Conservation (phyloP, 2,329 filamentous ascomycete species). For the Microdochium trichocladiopsis region DNA sequence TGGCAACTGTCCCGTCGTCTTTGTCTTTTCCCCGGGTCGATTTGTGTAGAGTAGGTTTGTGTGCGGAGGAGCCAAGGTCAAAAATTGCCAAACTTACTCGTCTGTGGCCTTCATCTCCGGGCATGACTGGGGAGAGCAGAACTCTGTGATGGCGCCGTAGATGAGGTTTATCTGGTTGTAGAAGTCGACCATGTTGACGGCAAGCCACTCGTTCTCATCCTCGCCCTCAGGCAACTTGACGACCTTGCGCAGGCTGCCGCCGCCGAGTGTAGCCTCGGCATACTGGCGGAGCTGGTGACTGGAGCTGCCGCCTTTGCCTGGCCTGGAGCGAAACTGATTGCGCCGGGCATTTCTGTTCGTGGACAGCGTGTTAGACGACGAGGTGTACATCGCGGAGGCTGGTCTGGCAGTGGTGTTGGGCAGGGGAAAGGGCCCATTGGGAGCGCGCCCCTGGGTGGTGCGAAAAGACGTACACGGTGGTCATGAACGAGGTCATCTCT, state of each 20-base stretch:
- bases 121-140: conserved; percentile 94
- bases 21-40: too few species aligned
- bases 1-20: neutral
- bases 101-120: conserved; percentile 99
- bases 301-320: conserved; percentile 75
- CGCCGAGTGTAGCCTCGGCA: conserved; percentile 92
- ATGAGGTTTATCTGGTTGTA: conserved; percentile 99
- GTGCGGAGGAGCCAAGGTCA: too few species aligned
- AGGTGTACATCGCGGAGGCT: conserved; percentile 7
- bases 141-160: conserved; percentile 97
- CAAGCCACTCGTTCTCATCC: conserved; percentile 96
- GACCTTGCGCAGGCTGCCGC: conserved; percentile 89
- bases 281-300: conserved; percentile 94
- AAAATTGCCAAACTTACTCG: conserved; percentile 71
- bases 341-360: conserved; percentile 69
- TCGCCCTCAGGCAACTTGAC: conserved; percentile 96
- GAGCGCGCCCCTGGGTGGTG: conserved; percentile 3
- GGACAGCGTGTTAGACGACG: conserved; percentile 19
- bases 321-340: conserved; percentile 86
- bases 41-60: too few species aligned
- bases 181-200: conserved; percentile 98
- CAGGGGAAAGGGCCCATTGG: conserved; percentile 4
- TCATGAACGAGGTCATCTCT: conserved; percentile 71
- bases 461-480: conserved; percentile 41
- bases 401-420: conserved; percentile 14